phyloP scores from a whole-genome alignment of 805 yeast genomes.

The Jamesozyma piceae region DNA sequence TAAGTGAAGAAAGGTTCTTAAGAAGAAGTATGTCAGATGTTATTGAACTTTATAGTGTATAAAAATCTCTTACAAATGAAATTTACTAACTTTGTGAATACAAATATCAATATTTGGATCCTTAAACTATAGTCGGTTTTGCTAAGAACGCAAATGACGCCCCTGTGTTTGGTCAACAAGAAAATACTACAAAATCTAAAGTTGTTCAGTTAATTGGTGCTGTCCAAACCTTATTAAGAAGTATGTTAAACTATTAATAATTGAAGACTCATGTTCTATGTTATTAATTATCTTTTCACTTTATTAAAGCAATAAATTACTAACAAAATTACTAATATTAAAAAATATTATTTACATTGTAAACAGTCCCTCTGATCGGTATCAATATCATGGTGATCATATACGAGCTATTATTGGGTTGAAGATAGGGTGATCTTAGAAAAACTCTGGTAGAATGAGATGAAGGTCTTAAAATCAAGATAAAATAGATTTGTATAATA shows the following conservation, averaged over 20 bases:
- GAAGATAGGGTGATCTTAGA: constrained; percentile 8
- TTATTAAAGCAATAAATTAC: not conserved
- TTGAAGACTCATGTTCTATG: not conserved
- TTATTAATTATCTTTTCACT: not conserved
- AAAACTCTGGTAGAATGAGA: too few relatives aligned
- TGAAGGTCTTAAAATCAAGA: not conserved
- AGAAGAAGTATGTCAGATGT: constrained; percentile 38
- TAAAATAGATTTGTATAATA: not conserved
- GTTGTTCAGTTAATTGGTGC: constrained; percentile 62
- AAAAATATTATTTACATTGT: not conserved
- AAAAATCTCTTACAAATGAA: not conserved
- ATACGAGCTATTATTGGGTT: constrained; percentile 65
- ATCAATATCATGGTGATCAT: constrained; percentile 56
- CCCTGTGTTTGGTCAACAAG: constrained; percentile 39
- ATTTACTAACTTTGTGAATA: not conserved
- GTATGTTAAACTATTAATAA: constrained; percentile 28
- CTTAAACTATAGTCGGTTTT: constrained; percentile 35
- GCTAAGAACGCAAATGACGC: constrained; percentile 31
- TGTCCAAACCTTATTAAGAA: constrained; percentile 63
- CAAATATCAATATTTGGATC: not conserved
- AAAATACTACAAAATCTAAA: constrained; percentile 45
- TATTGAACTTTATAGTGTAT: not conserved
- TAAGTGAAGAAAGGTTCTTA: constrained; percentile 71
- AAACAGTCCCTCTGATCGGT: constrained; percentile 55
- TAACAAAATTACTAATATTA: constrained; percentile 1